A percentile compares a stretch with the other conserved stretches of the same genome.
Evolutionary conservation across 768 basidiomycete genomes (phyloP).

Genomic region (Tulasnella sp.): DNA sequence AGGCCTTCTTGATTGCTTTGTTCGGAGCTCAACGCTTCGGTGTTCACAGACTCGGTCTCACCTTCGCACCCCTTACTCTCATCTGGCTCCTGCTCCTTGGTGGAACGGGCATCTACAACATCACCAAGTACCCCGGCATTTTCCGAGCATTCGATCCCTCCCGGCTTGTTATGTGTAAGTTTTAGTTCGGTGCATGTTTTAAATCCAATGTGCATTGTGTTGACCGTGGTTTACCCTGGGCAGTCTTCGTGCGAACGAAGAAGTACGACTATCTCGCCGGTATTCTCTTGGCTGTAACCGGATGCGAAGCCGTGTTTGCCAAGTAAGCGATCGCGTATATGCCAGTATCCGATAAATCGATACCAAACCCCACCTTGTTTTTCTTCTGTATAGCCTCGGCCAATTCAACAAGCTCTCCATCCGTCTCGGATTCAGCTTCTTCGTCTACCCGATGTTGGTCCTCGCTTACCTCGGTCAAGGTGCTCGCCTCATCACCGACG

Average conservation of each 20-base stretch:
- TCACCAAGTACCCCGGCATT: constrained; percentile 52
- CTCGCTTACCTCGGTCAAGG: constrained; percentile 73
- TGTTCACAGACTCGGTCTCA: constrained; percentile 49
- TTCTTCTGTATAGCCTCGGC: constrained; percentile 47
- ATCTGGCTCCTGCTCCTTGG: constrained; percentile 56
- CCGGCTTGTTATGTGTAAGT: constrained; percentile 57
- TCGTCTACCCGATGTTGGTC: constrained; percentile 59
- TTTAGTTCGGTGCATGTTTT: not conserved
- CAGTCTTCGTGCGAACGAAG: constrained; percentile 62
- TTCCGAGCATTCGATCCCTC: constrained; percentile 64
- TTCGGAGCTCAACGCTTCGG: constrained; percentile 62
- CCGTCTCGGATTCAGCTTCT: constrained; percentile 51
- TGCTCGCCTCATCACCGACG: constrained; percentile 54
- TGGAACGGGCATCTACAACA: constrained; percentile 56
- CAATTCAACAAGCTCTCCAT: constrained; percentile 64
- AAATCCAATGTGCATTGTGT: not conserved
- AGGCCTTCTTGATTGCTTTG: constrained; percentile 55
- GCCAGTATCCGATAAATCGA: not conserved
- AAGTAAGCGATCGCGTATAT: constrained; percentile 45
- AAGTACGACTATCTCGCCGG: constrained; percentile 61
- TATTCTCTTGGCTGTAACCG: constrained; percentile 63
- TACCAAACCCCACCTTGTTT: not conserved
- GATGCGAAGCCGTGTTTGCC: constrained; percentile 65
- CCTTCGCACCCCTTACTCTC: constrained; percentile 57
- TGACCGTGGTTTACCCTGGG: not conserved